Conservation (phyloP, 148 eudicot species). For the Drosera capensis region DNA sequence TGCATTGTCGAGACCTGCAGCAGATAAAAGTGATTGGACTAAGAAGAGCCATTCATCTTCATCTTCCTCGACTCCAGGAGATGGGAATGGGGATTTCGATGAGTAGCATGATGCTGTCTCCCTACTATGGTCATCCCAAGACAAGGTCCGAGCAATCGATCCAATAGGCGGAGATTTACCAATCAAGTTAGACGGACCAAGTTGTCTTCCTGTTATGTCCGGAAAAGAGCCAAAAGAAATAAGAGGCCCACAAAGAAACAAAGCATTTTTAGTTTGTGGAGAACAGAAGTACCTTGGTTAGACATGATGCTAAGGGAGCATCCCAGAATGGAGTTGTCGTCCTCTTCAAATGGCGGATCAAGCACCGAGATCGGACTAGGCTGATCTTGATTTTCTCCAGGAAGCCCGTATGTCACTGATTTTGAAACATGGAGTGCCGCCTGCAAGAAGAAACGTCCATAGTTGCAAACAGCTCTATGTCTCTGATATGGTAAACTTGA, state of each 20-base stretch:
- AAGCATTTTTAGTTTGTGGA: not conserved
- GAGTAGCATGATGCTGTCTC: constrained; percentile 27
- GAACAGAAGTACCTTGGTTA: constrained; percentile 34
- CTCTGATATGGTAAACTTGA: not conserved
- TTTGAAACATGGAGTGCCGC: constrained; percentile 22
- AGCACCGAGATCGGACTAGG: constrained; percentile 92
- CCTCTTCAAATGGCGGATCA: constrained; percentile 56
- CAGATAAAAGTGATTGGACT: constrained; percentile 54
- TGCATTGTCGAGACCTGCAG: constrained; percentile 31
- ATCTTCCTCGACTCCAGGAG: constrained; percentile 30
- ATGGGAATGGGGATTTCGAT: constrained; percentile 19
- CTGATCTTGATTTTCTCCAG: constrained; percentile 61
- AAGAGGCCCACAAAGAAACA: not conserved
- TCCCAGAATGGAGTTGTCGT: constrained; percentile 24
- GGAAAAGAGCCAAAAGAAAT: not conserved
- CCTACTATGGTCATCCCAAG: constrained; percentile 47
- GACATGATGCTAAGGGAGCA: constrained; percentile 19
- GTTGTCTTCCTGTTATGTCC: constrained; percentile 31
- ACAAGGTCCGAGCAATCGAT: constrained; percentile 76
- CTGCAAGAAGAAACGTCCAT: constrained; percentile 21
- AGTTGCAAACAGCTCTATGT: not conserved
- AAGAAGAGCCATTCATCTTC: constrained; percentile 46
- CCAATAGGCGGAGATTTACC: constrained; percentile 96
- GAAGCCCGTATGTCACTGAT: constrained; percentile 16
- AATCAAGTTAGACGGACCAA: constrained; percentile 50